Base-by-base conservation (phyloP, 305 asterid genomes). In the Rubia peregrina region DNA sequence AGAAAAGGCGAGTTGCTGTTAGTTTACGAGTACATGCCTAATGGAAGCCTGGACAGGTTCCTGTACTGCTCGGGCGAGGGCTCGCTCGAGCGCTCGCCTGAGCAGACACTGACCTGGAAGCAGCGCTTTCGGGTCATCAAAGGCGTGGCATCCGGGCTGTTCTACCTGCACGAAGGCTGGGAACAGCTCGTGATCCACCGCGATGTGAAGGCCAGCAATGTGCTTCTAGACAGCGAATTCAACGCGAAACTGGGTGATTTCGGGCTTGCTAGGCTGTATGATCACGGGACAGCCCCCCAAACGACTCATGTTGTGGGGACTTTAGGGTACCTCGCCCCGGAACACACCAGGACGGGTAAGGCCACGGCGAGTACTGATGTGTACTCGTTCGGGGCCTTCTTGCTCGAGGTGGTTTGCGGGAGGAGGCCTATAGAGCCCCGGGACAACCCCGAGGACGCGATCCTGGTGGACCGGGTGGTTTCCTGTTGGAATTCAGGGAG, bases 11-110 rank as follows among this genome's bases (percentile, higher is more conserved):
- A 89, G 74, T 67, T 89, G 51, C 83, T 86, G 24, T 69, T 89
- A 80, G 90, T 87, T 24, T 89, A 89, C 42, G 93, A 87, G 4
- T 89, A 19, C 79, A 79, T 80, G 84, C 79, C 81, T 9, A 80
- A 80, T 74, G 77, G 79, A 40, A 77, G 84, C 46, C 75, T 80
- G 0, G 81, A 80, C 26, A 80, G 51, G 49, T 74, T 73, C 41
- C 46, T 80, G 4, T 74, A 70, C 62, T 74, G 68, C 69, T 65
- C 65, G n/a, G 70, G 70, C 2, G 42, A 42, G 36, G 5, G 5
- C 36, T 33, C 30, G 2, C 30, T 26, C 38, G 38, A 33, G 38
- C 38, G 38, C 38, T 33, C 70, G 13, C 74, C 76, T 1, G 22
- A 24, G 40, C 3, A 8, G 44, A 67, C 67, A 1, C 77, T 80